Conservation (phyloP, 2,329 filamentous ascomycete genomes). For the Rhinocladiella mackenziei region DNA sequence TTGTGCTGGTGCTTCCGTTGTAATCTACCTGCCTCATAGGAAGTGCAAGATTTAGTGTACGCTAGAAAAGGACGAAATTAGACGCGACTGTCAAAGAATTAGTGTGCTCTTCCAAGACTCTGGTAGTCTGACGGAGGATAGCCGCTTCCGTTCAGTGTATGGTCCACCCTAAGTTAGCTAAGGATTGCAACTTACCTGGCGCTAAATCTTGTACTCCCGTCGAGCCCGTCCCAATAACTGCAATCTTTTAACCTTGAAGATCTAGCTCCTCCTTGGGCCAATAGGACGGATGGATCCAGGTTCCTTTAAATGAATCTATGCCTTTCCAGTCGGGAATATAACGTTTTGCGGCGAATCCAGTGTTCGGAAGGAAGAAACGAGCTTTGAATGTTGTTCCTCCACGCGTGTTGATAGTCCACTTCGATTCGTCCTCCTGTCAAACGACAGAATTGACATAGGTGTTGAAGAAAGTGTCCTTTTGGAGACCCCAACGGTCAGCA, state of each 20-base stretch:
- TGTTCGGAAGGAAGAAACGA: constrained; percentile 45
- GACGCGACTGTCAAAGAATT: no score
- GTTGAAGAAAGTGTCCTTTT: constrained; percentile 6
- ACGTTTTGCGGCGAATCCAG: constrained; percentile 53
- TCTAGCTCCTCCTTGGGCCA: constrained; percentile 53
- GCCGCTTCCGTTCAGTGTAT: no score
- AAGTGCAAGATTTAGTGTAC: no score
- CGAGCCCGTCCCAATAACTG: constrained; percentile 61
- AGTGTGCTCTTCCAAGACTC: no score
- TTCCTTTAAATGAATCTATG: constrained; percentile 55
- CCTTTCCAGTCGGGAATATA: constrained; percentile 59
- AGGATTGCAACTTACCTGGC: no score
- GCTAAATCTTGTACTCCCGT: constrained; percentile 58
- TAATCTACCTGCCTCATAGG: no score
- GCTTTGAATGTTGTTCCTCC: no score
- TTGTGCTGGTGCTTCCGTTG: no score
- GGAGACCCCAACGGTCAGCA: constrained; percentile 2
- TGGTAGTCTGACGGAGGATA: no score
- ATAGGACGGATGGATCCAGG: constrained; percentile 56
- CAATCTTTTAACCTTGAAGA: constrained; percentile 55
- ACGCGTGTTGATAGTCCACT: constrained; percentile 11
- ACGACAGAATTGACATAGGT: constrained; percentile 35
- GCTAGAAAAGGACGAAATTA: no score
- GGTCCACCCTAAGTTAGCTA: no score
- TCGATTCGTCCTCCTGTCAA: constrained; percentile 32